phyloP scores from a whole-genome alignment of 164 flowering plant species.

The Liquidambar formosana region DNA sequence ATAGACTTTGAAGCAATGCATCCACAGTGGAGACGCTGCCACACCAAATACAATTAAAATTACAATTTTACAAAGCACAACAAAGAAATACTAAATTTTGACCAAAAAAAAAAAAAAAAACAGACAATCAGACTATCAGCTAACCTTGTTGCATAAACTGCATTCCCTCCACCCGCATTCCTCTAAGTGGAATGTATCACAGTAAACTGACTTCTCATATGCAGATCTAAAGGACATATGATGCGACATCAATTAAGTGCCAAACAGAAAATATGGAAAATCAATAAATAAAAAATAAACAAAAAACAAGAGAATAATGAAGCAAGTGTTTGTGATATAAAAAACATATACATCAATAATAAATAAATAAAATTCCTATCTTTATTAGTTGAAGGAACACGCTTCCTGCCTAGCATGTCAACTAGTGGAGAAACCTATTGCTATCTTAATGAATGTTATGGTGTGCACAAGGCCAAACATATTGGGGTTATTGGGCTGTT shows the following conservation, averaged over 20 bases:
- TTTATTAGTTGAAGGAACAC: no score
- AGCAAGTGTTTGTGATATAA: not conserved
- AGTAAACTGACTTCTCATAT: slow-evolving; percentile 50
- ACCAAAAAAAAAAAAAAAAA: not conserved
- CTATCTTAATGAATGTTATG: no score
- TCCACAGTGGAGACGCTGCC: slow-evolving; percentile 67
- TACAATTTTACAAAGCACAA: not conserved
- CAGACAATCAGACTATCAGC: not conserved
- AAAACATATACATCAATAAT: no score
- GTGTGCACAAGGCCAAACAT: no score
- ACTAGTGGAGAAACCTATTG: no score
- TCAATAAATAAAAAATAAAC: not conserved
- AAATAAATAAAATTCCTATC: no score
- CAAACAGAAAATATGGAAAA: slow-evolving; percentile 1
- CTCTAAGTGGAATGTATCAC: slow-evolving; percentile 60
- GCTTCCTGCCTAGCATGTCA: no score
- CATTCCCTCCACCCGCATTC: slow-evolving; percentile 78
- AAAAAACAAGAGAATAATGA: not conserved
- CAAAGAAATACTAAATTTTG: not conserved
- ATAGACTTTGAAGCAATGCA: slow-evolving; percentile 50
- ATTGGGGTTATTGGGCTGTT: no score
- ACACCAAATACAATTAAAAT: slow-evolving; percentile 12
- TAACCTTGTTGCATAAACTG: slow-evolving; percentile 52
- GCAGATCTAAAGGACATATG: slow-evolving; percentile 40
- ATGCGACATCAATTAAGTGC: not conserved